Conservation (phyloP, 129 eudicot genomes). For the Rutidosis leptorrhynchoides region DNA sequence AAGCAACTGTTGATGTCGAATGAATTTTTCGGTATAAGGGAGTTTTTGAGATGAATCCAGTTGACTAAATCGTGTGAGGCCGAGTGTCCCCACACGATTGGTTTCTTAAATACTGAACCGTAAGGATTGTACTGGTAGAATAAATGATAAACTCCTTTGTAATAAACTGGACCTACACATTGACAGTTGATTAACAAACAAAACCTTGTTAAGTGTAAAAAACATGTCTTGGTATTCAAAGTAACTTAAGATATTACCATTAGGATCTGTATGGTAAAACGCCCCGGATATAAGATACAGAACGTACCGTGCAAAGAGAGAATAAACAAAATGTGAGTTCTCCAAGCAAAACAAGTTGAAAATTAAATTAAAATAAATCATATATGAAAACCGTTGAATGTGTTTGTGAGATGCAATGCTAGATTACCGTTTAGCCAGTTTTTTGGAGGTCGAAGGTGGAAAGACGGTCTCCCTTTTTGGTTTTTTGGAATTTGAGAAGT, state of each 20-base stretch:
- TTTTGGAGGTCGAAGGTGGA: slow-evolving; percentile 34
- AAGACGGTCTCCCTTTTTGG: slow-evolving; percentile 30
- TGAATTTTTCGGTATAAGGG: slow-evolving; percentile 28
- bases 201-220: neutral
- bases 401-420: neutral
- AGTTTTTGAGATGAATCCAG: slow-evolving; percentile 37
- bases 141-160: slow-evolving; percentile 38
- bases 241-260: slow-evolving; percentile 20
- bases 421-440: slow-evolving; percentile 35
- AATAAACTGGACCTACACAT: slow-evolving; percentile 34
- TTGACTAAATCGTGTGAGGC: slow-evolving; percentile 30
- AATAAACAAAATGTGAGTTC: slow-evolving; percentile 20
- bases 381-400: neutral
- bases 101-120: slow-evolving; percentile 27
- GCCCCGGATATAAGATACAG: slow-evolving; percentile 14
- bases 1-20: slow-evolving; percentile 35
- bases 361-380: neutral
- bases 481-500: neutral
- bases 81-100: slow-evolving; percentile 37
- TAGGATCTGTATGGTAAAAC: slow-evolving; percentile 25
- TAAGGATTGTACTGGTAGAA: slow-evolving; percentile 38
- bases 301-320: slow-evolving; percentile 31
- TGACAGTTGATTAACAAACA: neutral
- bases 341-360: neutral
- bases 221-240: neutral